These are phyloP conservation scores for Naganishia albida DNA, from an alignment of 1,284 basidiomycete genomes.

Conservation along the genomic window DNA sequence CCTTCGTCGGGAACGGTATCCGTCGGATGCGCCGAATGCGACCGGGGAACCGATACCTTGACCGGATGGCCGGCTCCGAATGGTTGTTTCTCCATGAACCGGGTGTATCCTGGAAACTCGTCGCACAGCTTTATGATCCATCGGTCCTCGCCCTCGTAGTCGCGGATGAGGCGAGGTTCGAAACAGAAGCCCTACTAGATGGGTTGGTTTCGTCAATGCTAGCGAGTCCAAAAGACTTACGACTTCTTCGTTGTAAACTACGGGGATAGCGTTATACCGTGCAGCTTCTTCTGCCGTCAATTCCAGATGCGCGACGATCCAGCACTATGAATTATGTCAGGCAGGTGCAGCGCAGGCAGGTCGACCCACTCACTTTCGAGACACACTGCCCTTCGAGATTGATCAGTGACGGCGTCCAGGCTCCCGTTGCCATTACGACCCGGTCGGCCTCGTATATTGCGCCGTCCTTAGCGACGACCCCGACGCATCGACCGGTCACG, in stretches of 20 bases:
- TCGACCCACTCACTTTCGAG: slow-evolving; percentile 43
- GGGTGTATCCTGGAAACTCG: slow-evolving; percentile 45
- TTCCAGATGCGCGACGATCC: slow-evolving; percentile 51
- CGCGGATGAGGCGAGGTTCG: slow-evolving; percentile 36
- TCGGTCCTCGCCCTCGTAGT: slow-evolving; percentile 22
- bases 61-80: slow-evolving; percentile 35
- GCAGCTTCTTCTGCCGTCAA: slow-evolving; percentile 46
- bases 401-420: slow-evolving; percentile 49
- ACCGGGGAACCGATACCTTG: slow-evolving; percentile 47
- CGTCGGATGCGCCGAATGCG: slow-evolving; percentile 47
- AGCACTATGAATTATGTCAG: slow-evolving; percentile 36
- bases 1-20: slow-evolving; percentile 47
- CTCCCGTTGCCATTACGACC: slow-evolving; percentile 51
- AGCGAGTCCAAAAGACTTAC: slow-evolving; percentile 35
- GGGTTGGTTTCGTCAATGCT: slow-evolving; percentile 35
- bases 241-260: slow-evolving; percentile 43
- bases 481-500: slow-evolving; percentile 39
- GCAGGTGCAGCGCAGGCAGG: neutral
- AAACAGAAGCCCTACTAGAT: slow-evolving; percentile 38
- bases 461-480: slow-evolving; percentile 46
- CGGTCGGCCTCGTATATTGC: slow-evolving; percentile 42
- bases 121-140: slow-evolving; percentile 45
- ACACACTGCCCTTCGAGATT: slow-evolving; percentile 50
- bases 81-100: slow-evolving; percentile 35
- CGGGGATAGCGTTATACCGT: slow-evolving; percentile 40